These are phyloP conservation scores for Monosporascus sp. DNA, from an alignment of 2,329 filamentous ascomycete genomes.

Conservation along the genomic window DNA sequence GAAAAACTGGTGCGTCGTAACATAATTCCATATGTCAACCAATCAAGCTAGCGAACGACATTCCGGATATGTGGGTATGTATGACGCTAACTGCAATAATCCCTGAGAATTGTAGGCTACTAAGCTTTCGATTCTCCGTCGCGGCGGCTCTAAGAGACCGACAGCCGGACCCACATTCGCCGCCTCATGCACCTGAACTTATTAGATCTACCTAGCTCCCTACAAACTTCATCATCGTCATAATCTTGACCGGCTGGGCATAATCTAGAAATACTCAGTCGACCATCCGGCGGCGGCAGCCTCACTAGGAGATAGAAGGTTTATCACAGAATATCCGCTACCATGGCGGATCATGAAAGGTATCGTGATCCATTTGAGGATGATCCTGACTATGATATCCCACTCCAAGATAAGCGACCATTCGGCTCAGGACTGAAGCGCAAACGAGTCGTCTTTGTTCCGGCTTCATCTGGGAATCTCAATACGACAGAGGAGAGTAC, in stretches of 20 bases:
- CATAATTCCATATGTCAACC: no score
- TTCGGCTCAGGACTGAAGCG: constrained; percentile 54
- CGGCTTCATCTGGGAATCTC: constrained; percentile 37
- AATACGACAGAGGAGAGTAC: constrained; percentile 18
- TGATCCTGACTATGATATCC: constrained; percentile 40
- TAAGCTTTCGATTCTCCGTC: neutral
- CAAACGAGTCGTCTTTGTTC: constrained; percentile 52
- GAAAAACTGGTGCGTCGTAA: no score
- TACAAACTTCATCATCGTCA: neutral
- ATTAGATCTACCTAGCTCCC: no score
- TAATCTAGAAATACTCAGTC: neutral
- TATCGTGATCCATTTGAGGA: constrained; percentile 12
- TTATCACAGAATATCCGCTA: neutral
- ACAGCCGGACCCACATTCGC: neutral
- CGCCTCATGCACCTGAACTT: neutral
- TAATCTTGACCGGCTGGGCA: neutral
- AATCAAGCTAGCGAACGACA: no score
- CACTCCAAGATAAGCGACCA: constrained; percentile 47
- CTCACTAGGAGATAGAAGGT: neutral
- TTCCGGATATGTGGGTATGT: no score
- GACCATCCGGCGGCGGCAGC: neutral
- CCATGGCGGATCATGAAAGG: constrained; percentile 9
- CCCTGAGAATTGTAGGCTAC: no score
- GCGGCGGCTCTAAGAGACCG: neutral
- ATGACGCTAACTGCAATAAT: no score